Base-by-base conservation (phyloP, 2,329 filamentous ascomycete species). In the Aspergillus persii region DNA sequence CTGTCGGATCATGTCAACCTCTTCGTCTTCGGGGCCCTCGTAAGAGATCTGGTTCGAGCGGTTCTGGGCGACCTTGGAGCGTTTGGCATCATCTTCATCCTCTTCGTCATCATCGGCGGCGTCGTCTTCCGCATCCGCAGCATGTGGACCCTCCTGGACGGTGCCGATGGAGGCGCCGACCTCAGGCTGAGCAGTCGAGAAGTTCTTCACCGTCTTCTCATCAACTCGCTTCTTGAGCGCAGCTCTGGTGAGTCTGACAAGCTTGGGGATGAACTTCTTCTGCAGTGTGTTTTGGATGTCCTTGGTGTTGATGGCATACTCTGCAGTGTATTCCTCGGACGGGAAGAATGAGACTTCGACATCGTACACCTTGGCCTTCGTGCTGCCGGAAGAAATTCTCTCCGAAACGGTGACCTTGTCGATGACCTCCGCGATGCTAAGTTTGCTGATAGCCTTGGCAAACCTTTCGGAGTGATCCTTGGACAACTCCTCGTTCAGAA, bases 11-110 rank as follows among this genome's bases (percentile, higher is more conserved):
- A 84, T 87, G 65, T 91, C 86, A 69, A 96, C 85, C 70, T 98
- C 95, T 3, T 94, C 94, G 4, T 96, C 93, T 71, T 98, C 95
- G 50, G 96, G 96, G 36, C 89, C 91, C 44, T 92, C 94, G 67
- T 97, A 98, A 12, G 92, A 95, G 2, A 94, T 88, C 31, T 89
- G 90, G 75, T 96, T 90, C 54, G 84, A 81, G 46, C 90, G 88
- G 73, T 96, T 95, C 50, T 87, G 86, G 27, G 62, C 66, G 48
- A 73, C 69, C 87, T 93, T 53, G 85, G 80, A 80, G 55, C 85
- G 80, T 61, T 82, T 84, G 57, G 85, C 84, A 60, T 85, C 91
- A 71, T 96, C 91, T 58, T 87, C 88, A 56, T 95, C 93, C 49
- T 87, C 91, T 30, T 87, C 88, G n/a, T 88, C 85, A 59, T 90